Evolutionary conservation across 345 rosid species (phyloP).

Genomic region (Salix koriyanagi): DNA sequence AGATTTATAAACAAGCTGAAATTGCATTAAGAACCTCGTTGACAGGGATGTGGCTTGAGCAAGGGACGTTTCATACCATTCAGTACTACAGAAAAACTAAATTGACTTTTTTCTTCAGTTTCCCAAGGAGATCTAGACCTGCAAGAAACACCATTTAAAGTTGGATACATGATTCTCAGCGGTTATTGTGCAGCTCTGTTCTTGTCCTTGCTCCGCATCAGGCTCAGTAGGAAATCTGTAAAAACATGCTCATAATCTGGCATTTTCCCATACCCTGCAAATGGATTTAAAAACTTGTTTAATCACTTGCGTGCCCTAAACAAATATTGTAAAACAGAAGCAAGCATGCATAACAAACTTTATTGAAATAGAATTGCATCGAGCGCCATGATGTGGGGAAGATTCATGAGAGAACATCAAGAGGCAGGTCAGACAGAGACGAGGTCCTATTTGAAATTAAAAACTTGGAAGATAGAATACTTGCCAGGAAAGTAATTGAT

Average conservation of each 20-base stretch:
- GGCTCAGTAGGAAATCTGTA: constrained; percentile 68
- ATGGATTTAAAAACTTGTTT: not conserved
- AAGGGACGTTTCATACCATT: constrained; percentile 13
- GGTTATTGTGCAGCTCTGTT: constrained; percentile 23
- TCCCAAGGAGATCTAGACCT: constrained; percentile 5
- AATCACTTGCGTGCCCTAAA: not conserved
- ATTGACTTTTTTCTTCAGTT: constrained; percentile 18
- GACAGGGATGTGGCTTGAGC: constrained; percentile 5
- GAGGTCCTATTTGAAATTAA: not conserved
- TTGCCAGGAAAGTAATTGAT: constrained; percentile 92
- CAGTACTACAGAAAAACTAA: constrained; percentile 11
- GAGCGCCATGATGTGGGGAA: not conserved
- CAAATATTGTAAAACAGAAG: not conserved
- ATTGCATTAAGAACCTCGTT: not conserved
- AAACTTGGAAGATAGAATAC: constrained; percentile 3
- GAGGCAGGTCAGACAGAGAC: not conserved
- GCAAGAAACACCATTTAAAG: constrained; percentile 12
- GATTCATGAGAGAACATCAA: not conserved
- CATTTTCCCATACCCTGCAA: constrained; percentile 85
- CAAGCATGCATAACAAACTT: not conserved
- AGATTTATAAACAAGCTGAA: constrained; percentile 1
- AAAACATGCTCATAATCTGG: constrained; percentile 80
- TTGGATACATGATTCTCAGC: not conserved
- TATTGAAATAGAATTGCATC: not conserved
- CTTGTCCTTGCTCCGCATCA: constrained; percentile 38